These are phyloP conservation scores for Neonectria neomacrospora DNA, from an alignment of 2,329 filamentous ascomycete genomes.

Conservation along the genomic window DNA sequence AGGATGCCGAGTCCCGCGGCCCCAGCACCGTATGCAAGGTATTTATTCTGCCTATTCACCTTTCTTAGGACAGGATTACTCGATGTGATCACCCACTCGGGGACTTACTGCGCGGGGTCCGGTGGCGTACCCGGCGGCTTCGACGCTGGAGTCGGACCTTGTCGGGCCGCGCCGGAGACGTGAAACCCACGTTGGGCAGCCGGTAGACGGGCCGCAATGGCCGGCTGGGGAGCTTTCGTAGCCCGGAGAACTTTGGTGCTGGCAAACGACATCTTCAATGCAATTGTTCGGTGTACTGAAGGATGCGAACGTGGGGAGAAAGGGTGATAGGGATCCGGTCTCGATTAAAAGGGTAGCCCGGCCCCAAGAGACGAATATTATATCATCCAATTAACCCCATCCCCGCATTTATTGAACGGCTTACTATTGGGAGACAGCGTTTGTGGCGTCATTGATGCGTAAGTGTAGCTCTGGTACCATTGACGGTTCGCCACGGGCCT, in stretches of 20 bases:
- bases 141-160: conserved; percentile 1
- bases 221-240: conserved; percentile 7
- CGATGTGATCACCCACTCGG: conserved; percentile 13
- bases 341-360: background rate
- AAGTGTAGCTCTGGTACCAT: conserved; percentile 33
- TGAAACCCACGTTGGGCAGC: conserved; percentile 15
- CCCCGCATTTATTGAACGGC: background rate
- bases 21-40: conserved; percentile 22
- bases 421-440: conserved; percentile 2
- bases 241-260: conserved; percentile 4
- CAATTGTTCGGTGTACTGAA: background rate
- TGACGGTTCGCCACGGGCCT: conserved; percentile 12
- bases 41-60: conserved; percentile 20
- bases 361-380: background rate
- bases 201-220: conserved; percentile 3
- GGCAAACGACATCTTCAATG: background rate
- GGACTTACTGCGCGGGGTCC: conserved; percentile 16
- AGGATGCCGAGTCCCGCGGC: conserved; percentile 31
- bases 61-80: background rate
- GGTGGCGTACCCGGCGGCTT: background rate
- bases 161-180: conserved; percentile 10
- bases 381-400: conserved; percentile 18
- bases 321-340: background rate
- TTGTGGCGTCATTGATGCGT: conserved; percentile 44
- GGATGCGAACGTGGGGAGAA: background rate